These are phyloP conservation scores for Pinus taeda DNA, from an alignment of 75 land plant genomes.

Conservation along the genomic window DNA sequence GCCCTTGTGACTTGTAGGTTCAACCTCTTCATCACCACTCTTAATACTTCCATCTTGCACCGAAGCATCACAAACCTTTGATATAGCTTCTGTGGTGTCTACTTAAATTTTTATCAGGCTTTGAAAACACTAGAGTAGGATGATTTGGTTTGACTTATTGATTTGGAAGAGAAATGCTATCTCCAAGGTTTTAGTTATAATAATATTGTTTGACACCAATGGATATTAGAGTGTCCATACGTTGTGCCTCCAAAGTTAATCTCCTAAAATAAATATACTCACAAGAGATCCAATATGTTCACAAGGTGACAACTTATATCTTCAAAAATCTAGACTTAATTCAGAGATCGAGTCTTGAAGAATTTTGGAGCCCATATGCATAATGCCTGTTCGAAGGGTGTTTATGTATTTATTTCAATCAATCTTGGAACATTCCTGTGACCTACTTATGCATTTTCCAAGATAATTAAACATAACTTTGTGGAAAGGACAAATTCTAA, in stretches of 20 bases:
- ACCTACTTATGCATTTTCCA: too few relatives aligned
- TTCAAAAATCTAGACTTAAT: constrained; percentile 10
- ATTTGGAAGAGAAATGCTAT: background rate
- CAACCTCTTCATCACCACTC: constrained; percentile 2
- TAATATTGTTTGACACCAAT: background rate
- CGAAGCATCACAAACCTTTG: background rate
- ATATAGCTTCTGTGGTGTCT: background rate
- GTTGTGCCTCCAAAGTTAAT: background rate
- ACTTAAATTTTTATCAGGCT: too few relatives aligned
- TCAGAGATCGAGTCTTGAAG: too few relatives aligned
- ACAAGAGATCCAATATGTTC: constrained; percentile 8
- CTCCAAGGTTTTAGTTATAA: background rate
- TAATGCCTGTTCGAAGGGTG: too few relatives aligned
- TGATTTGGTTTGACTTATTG: constrained; percentile 8
- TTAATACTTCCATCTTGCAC: background rate
- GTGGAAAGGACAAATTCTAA: too few relatives aligned
- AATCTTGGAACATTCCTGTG: too few relatives aligned
- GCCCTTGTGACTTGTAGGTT: background rate
- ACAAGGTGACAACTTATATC: constrained; percentile 34
- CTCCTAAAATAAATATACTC: background rate
- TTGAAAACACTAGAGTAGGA: background rate
- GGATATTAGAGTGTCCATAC: background rate
- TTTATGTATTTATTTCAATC: too few relatives aligned
- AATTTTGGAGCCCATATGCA: too few relatives aligned
- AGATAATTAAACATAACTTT: too few relatives aligned